These are phyloP conservation scores for Quercus lobata DNA, from an alignment of 331 rosid genomes.

Conservation along the genomic window DNA sequence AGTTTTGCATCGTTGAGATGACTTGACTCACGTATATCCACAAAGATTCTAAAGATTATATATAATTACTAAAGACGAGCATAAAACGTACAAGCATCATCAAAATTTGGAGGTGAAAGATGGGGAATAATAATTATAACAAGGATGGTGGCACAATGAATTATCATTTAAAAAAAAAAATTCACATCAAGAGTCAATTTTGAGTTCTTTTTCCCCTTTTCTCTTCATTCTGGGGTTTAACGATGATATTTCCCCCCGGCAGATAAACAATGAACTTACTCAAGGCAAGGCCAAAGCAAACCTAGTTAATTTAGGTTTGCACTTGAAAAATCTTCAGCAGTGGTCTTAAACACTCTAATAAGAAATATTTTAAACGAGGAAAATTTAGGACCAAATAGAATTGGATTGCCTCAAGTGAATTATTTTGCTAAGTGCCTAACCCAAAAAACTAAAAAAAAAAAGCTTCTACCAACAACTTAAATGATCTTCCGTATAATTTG, in stretches of 20 bases:
- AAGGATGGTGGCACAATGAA: not conserved
- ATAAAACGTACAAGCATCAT: not conserved
- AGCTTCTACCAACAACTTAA: too few species aligned
- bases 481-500: too few species aligned
- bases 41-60: not conserved
- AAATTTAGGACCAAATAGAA: too few species aligned
- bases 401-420: too few species aligned
- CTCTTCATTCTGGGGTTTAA: not conserved
- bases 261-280: not conserved
- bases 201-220: not conserved
- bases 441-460: too few species aligned
- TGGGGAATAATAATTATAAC: not conserved
- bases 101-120: too few species aligned
- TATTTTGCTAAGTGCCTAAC: too few species aligned
- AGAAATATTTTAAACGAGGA: too few species aligned
- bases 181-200: not conserved
- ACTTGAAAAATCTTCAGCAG: not conserved
- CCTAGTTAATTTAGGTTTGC: not conserved
- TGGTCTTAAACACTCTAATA: not conserved
- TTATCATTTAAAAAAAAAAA: not conserved
- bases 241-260: not conserved
- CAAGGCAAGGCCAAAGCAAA: not conserved
- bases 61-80: not conserved
- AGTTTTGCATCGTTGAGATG: not conserved
- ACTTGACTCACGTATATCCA: not conserved